A percentile compares a stretch with the other conserved stretches of the same genome.
Evolutionary conservation across 805 yeast genomes (phyloP).

Genomic region (Zygoascus ofunaensis): DNA sequence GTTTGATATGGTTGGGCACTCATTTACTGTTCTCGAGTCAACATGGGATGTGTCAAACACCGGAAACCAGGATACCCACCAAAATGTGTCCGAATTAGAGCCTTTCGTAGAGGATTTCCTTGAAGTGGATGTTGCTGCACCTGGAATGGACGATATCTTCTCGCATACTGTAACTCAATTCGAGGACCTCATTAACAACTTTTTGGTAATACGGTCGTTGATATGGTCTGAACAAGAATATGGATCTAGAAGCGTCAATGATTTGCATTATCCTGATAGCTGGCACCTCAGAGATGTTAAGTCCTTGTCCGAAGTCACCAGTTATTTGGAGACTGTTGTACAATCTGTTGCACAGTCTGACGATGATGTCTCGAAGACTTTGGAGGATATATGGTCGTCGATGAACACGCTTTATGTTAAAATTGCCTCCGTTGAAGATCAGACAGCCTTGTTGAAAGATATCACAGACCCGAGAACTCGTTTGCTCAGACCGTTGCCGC

Average conservation of each 20-base stretch:
- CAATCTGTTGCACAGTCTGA: not conserved
- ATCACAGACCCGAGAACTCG: not conserved
- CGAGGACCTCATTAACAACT: not conserved
- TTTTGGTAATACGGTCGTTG: not conserved
- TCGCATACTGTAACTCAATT: not conserved
- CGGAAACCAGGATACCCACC: no score
- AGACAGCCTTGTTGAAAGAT: not conserved
- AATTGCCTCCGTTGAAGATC: not conserved
- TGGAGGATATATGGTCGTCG: not conserved
- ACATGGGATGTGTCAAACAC: no score
- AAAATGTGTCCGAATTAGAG: not conserved
- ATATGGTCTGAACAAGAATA: not conserved
- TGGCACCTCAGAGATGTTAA: not conserved
- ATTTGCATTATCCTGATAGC: not conserved
- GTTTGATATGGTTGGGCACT: no score
- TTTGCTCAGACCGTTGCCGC: not conserved
- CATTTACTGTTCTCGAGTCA: no score
- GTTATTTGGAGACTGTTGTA: not conserved
- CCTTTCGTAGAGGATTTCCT: not conserved
- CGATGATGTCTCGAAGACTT: not conserved
- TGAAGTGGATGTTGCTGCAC: not conserved
- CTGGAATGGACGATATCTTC: not conserved
- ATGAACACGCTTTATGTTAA: not conserved
- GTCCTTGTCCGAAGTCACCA: not conserved
- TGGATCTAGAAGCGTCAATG: not conserved